Percentiles rank a stretch among this genome's conserved stretches.
phyloP scores from a whole-genome alignment of 306 rosid species.

The Pterocarpus santalinus region DNA sequence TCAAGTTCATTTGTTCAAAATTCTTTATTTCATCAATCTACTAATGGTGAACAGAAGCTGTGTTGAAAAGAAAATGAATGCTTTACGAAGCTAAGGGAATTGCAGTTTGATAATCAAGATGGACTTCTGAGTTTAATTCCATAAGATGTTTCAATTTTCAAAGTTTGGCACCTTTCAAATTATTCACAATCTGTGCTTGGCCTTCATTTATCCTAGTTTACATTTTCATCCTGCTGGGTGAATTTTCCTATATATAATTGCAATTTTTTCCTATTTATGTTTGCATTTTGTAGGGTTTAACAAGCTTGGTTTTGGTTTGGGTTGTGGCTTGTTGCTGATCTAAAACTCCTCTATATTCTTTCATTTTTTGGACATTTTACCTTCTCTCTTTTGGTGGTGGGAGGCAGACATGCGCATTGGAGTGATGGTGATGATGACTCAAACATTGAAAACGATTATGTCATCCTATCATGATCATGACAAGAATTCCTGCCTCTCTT shows the following conservation, averaged over 20 bases:
- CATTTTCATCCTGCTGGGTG: background rate
- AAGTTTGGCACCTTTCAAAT: background rate
- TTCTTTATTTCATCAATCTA: background rate
- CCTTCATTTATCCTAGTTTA: background rate
- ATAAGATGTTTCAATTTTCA: constrained; percentile 8
- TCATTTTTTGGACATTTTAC: constrained; percentile 23
- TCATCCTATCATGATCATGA: constrained; percentile 51
- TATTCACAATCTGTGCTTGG: background rate
- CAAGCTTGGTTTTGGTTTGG: constrained; percentile 35
- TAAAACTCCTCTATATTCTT: constrained; percentile 29
- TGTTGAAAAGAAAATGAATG: constrained; percentile 16
- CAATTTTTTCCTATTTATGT: constrained; percentile 40
- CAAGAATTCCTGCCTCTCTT: constrained; percentile 49
- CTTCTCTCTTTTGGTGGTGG: constrained; percentile 40
- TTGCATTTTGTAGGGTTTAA: constrained; percentile 42
- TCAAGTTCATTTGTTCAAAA: constrained; percentile 8
- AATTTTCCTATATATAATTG: constrained; percentile 17
- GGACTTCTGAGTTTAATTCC: constrained; percentile 20
- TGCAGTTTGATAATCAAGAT: constrained; percentile 12
- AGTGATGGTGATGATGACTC: constrained; percentile 59
- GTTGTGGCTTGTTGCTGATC: constrained; percentile 29
- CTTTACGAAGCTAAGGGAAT: constrained; percentile 11
- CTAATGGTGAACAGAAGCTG: background rate
- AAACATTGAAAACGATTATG: constrained; percentile 51
- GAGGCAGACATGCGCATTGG: constrained; percentile 52